Evolutionary conservation across 257 asterid species (phyloP).

Genomic region (Schizonepeta tenuifolia): DNA sequence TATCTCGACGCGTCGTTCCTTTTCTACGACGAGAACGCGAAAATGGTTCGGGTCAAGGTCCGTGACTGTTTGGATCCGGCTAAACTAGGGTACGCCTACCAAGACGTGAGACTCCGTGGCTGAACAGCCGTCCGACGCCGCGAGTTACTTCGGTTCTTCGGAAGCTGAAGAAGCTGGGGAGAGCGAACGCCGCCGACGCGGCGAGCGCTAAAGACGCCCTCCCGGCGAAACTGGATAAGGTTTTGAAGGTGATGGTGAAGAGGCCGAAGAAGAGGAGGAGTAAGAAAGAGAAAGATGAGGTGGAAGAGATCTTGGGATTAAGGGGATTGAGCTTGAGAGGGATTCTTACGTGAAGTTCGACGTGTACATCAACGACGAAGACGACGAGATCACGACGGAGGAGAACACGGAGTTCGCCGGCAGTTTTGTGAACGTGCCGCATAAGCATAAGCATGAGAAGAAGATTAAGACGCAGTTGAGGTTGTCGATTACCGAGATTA

Average conservation of each 20-base stretch:
- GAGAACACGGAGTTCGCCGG: conserved; percentile 69
- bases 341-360: conserved; percentile 64
- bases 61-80: conserved; percentile 61
- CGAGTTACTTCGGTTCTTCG: conserved; percentile 43
- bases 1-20: conserved; percentile 59
- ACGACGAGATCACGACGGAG: conserved; percentile 48
- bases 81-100: conserved; percentile 65
- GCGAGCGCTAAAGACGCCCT: conserved; percentile 37
- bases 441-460: conserved; percentile 48
- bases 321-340: conserved; percentile 58
- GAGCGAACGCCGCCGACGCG: conserved; percentile 53
- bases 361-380: conserved; percentile 67
- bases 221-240: conserved; percentile 58
- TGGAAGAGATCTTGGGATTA: conserved; percentile 54
- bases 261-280: conserved; percentile 75
- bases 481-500: conserved; percentile 54
- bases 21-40: conserved; percentile 79
- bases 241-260: conserved; percentile 58
- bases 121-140: conserved; percentile 56
- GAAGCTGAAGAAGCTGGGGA: conserved; percentile 49
- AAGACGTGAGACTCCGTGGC: conserved; percentile 63
- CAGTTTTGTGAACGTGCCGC: conserved; percentile 73
- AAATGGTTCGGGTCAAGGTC: conserved; percentile 71
- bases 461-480: conserved; percentile 55
- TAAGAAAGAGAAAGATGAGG: conserved; percentile 63